Conservation (phyloP, 1,284 basidiomycete species). For the Ustilago lituana region DNA sequence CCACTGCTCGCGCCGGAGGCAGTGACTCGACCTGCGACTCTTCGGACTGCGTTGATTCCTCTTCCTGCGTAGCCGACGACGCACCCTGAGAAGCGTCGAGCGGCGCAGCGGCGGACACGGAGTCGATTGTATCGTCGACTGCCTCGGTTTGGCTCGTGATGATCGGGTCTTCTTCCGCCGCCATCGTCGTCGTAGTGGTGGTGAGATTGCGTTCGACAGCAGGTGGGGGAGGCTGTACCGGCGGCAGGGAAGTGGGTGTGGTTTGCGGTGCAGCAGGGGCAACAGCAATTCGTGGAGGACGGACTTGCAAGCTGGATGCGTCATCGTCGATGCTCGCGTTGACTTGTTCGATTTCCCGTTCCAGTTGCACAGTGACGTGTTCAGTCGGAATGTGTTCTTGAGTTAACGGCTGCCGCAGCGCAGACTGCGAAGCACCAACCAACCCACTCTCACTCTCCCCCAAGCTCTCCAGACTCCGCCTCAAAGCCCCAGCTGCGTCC, state of each 20-base stretch:
- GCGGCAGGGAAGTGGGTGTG: not conserved
- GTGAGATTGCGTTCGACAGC: not conserved
- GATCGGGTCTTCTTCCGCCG: conserved; percentile 21
- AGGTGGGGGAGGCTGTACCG: not conserved
- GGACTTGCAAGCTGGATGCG: conserved; percentile 26
- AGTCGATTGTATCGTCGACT: conserved; percentile 24
- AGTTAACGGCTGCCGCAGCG: too few relatives aligned
- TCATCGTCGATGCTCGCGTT: conserved; percentile 3
- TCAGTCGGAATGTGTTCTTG: not conserved
- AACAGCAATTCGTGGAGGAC: conserved; percentile 2
- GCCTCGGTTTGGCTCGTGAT: conserved; percentile 6
- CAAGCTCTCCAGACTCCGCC: conserved; percentile 13
- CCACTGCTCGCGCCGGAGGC: not conserved
- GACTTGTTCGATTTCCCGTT: not conserved
- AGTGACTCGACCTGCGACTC: conserved; percentile 8
- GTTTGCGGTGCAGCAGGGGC: not conserved
- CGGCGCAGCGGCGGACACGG: not conserved
- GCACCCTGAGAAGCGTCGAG: conserved; percentile 21
- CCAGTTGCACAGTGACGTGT: not conserved
- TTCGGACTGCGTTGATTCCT: conserved; percentile 39
- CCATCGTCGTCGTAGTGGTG: too few relatives aligned
- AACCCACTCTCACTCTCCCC: conserved; percentile 5
- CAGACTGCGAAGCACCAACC: not conserved
- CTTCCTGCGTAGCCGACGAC: conserved; percentile 37
- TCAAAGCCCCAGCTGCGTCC: conserved; percentile 8